A percentile compares a stretch with the other conserved stretches of the same genome.
phyloP scores from a whole-genome alignment of 148 eudicot species.

The Tetragonia tetragonoides region DNA sequence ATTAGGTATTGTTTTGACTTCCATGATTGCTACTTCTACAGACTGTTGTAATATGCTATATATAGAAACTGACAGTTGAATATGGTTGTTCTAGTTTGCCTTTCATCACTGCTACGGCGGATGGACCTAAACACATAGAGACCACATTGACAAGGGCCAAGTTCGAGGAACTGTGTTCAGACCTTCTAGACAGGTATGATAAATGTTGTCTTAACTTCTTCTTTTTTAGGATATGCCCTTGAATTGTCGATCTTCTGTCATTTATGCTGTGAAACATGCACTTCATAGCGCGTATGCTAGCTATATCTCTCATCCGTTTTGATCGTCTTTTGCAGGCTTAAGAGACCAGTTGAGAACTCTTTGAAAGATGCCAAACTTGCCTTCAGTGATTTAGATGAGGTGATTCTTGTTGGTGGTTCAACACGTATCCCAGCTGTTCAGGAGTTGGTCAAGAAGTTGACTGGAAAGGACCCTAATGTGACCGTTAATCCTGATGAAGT shows the following conservation, averaged over 20 bases:
- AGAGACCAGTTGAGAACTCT: slow-evolving; percentile 78
- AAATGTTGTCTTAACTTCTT: neutral
- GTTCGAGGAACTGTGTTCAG: slow-evolving; percentile 92
- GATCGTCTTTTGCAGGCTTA: slow-evolving; percentile 46
- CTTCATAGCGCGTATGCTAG: neutral
- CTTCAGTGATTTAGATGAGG: slow-evolving; percentile 83
- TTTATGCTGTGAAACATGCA: neutral
- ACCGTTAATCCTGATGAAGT: slow-evolving; percentile 97
- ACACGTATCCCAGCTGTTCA: slow-evolving; percentile 96
- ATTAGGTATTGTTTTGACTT: slow-evolving; percentile 53
- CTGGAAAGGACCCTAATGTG: slow-evolving; percentile 93
- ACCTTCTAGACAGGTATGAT: slow-evolving; percentile 82
- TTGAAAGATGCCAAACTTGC: slow-evolving; percentile 92
- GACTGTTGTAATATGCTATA: neutral
- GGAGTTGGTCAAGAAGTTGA: slow-evolving; percentile 78
- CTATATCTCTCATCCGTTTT: no score
- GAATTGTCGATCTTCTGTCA: neutral
- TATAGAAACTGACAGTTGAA: slow-evolving; percentile 9
- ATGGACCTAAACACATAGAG: slow-evolving; percentile 97
- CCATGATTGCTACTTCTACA: neutral
- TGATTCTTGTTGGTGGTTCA: slow-evolving; percentile 94
- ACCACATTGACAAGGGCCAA: slow-evolving; percentile 91
- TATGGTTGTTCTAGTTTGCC: slow-evolving; percentile 54
- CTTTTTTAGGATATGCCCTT: neutral
- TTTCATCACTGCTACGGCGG: slow-evolving; percentile 95